These are phyloP conservation scores for Nannochloropsis oceanica DNA, from an alignment of 108 stramenopile genomes.

Conservation along the genomic window DNA sequence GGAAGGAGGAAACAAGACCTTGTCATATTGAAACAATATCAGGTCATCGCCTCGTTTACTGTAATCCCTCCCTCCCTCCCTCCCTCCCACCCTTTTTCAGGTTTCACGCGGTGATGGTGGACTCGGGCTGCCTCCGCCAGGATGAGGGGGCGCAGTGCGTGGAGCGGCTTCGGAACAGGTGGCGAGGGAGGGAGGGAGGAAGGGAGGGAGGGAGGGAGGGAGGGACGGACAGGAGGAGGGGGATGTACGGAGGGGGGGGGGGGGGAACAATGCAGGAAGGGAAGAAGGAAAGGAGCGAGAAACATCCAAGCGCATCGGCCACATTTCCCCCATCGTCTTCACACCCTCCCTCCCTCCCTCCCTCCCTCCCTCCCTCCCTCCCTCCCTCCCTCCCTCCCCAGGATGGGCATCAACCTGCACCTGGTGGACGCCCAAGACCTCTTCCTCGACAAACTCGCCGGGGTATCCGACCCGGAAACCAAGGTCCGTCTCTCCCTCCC, in stretches of 20 bases:
- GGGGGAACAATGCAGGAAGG: not conserved
- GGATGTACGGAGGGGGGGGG: not conserved
- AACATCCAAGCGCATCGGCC: not conserved
- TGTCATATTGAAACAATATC: not conserved
- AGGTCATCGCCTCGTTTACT: not conserved
- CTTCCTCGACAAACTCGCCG: conserved; percentile 48
- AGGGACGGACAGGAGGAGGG: not conserved
- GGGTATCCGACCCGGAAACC: not conserved
- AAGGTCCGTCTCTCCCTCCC: not conserved
- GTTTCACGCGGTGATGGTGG: conserved; percentile 95
- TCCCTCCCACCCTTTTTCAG: conserved; percentile 47
- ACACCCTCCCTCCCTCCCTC: not conserved
- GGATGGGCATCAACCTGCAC: conserved; percentile 64
- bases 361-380: not conserved
- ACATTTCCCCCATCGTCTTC: not conserved
- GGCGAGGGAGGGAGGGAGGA: not conserved
- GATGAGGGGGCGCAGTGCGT: conserved; percentile 75
- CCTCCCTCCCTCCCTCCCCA: not conserved
- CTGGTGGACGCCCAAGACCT: conserved; percentile 83
- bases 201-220: not conserved
- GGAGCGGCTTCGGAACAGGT: conserved; percentile 53
- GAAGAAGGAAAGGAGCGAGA: not conserved
- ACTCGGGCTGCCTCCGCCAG: conserved; percentile 91
- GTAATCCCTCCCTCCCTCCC: not conserved
- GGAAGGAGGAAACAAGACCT: not conserved